Evolutionary conservation across 805 yeast species (phyloP), one percentile per base, ranked within the genome.

Genomic region (Candida tammaniensis): DNA sequence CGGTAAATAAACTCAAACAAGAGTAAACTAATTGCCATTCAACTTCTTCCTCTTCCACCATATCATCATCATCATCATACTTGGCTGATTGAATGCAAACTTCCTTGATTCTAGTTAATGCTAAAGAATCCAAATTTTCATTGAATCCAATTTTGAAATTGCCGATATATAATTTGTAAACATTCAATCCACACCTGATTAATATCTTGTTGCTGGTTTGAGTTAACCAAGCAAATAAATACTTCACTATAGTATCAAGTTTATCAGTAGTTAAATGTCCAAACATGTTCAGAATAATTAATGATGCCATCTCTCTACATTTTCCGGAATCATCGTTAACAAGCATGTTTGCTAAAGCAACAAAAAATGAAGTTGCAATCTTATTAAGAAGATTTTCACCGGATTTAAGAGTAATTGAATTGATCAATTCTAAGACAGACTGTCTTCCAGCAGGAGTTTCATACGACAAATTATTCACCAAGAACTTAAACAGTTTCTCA

Each of bases 401-500:
- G 2, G 88, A 72, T 51, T 84, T 86, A 28, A 70, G 66, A 12
- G 91, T 66, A 35, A 93, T 70, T 44, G 78, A 63, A 48, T 82
- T 83, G 30, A 91, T 67, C 49, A 91, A 67, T 49, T 93, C 98
- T 85, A 93, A 76, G 2, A 87, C 95, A 0, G 97, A 86, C 45
- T 82, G 82, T 33, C 97, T 71, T 33, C 98, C 98, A 26, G 77
- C 71, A 38, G 84, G 84, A 3, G 95, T 80, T 4, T 94, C 89
- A 54, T 93, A 93, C 16, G 79, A 72, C 43, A 93, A 64, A 55
- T 93, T 93, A 36, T 76, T 77, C 7, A 89, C 84, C 57, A 93
- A 68, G 52, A 82, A 80, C 43, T 81, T 78, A 60, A 91, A 81
- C 44, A 86, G 94, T 47, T 82, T 85, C 43, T 85, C 93, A 30